Conservation (phyloP, 1,139 yeast genomes). For the Taphrina sp. region DNA sequence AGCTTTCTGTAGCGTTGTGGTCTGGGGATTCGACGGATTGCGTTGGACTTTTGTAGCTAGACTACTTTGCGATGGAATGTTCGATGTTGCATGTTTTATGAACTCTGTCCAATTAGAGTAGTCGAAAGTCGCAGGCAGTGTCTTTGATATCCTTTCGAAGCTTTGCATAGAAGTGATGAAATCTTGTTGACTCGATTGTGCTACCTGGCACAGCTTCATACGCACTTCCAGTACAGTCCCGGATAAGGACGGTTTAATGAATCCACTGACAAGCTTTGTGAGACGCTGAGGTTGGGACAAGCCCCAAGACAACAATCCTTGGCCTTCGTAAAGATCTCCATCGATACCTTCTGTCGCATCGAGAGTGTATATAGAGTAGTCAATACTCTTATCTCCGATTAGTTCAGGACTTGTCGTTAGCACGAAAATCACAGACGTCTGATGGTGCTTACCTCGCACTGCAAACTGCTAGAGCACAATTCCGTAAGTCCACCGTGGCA, state of each 20-base stretch:
- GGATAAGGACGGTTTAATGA: slow-evolving; percentile 3
- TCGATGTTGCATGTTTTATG: slow-evolving; percentile 18
- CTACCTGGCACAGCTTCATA: slow-evolving; percentile 14
- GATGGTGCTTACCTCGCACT: slow-evolving; percentile 4
- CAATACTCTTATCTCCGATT: slow-evolving; percentile 17
- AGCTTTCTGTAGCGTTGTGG: slow-evolving; percentile 20
- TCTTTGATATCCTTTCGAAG: slow-evolving; percentile 21
- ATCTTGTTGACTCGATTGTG: slow-evolving; percentile 22
- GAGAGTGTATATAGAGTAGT: slow-evolving; percentile 26
- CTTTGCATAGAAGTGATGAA: slow-evolving; percentile 20
- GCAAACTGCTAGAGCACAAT: slow-evolving; percentile 22
- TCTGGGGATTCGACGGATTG: background rate
- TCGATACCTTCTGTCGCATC: slow-evolving; percentile 28
- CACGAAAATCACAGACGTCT: background rate
- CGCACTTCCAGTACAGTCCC: slow-evolving; percentile 17
- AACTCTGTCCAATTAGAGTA: slow-evolving; percentile 21
- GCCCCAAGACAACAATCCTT: slow-evolving; percentile 27
- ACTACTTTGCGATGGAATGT: background rate
- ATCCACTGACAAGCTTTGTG: slow-evolving; percentile 13
- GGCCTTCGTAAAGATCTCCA: slow-evolving; percentile 24
- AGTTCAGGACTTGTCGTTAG: slow-evolving; percentile 22
- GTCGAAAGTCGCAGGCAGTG: slow-evolving; percentile 20
- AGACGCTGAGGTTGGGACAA: slow-evolving; percentile 6
- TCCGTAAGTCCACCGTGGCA: slow-evolving; percentile 9
- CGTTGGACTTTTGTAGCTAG: background rate